Conservation (phyloP, 1,284 basidiomycete species). For the Trichosporon ovoides region DNA sequence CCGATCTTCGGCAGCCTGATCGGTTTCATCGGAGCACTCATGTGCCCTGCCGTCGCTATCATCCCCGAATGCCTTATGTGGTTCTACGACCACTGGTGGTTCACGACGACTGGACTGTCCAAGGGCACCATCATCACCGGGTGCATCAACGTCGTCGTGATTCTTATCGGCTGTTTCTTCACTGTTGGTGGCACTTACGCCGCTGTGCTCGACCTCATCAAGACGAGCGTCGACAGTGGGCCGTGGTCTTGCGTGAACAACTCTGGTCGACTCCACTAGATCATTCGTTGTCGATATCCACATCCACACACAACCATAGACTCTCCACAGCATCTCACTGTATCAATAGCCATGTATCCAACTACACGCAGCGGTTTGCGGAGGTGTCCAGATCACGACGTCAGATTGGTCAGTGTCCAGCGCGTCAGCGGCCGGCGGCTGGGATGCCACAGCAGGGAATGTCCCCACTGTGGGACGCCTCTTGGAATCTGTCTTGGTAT, state of each 20-base stretch:
- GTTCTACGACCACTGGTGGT: conserved; percentile 27
- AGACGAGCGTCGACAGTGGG: conserved; percentile 13
- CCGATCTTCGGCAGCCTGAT: conserved; percentile 29
- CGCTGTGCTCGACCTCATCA: conserved; percentile 26
- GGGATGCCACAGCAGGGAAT: too few relatives aligned
- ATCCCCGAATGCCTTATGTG: conserved; percentile 32
- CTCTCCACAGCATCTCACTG: too few relatives aligned
- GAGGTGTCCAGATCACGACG: too few relatives aligned
- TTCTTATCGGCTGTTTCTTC: conserved; percentile 25
- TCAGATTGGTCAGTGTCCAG: too few relatives aligned
- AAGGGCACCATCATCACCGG: conserved; percentile 15
- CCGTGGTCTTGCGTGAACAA: conserved; percentile 31
- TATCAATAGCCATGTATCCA: too few relatives aligned
- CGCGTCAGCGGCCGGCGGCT: too few relatives aligned
- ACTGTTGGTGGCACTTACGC: conserved; percentile 33
- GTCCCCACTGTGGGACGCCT: too few relatives aligned
- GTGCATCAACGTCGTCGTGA: conserved; percentile 28
- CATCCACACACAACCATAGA: too few relatives aligned
- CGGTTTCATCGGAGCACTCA: conserved; percentile 30
- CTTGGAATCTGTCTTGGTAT: too few relatives aligned
- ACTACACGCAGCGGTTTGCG: too few relatives aligned
- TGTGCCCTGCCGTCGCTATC: conserved; percentile 21
- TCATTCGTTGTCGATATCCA: too few relatives aligned
- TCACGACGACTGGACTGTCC: conserved; percentile 9
- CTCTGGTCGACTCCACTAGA: conserved; percentile 9